Evolutionary conservation across 192 early-diverging fungal species (phyloP), one percentile per base, ranked within the genome.

Genomic region (Backusella macrospora): DNA sequence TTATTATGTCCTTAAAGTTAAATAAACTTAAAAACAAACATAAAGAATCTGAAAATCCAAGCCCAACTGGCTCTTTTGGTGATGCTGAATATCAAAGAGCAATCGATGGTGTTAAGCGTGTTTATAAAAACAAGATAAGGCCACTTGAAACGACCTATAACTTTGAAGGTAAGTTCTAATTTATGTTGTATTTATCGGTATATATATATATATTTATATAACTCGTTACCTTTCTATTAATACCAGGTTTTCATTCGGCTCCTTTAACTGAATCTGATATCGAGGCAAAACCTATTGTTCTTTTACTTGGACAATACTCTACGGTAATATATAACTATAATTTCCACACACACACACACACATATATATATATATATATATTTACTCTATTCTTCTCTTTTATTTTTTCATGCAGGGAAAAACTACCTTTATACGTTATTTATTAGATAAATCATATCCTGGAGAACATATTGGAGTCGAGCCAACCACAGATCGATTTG

Each of bases 271-370:
- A 90, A 52, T 88, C 90, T 73, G 93, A 95, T 76, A 91, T 95
- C 71, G 85, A 82, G n/a, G 91, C 94, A n/a, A 92, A 93, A 78
- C 94, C 94, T 6, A 92, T 94, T 82, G 90, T 95, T 2, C 76
- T 95, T 29, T 81, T 95, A 23, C 83, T 95, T 72, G 94, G 94
- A 18, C 93, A 94, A 79, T 95, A 95, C 77, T 90, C 89, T 13
- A 94, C 92, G 9, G 84, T 85, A 81, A 16, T 52, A 23, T 3
- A 43, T 48, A n/a, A 6, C 13, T 48, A 34, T 34, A 34, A 48
- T 49, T n/a, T n/a, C n/a, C n/a, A n/a, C n/a, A n/a, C n/a, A n/a
- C n/a, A n/a, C n/a, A n/a, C n/a, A n/a, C n/a, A n/a, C n/a, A n/a
- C n/a, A n/a, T n/a, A n/a, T n/a, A n/a, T n/a, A n/a, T n/a, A n/a